Percentiles rank a stretch among this genome's conserved stretches.
Conservation (phyloP, 2,329 filamentous ascomycete genomes). For the Exophiala xenobiotica region DNA sequence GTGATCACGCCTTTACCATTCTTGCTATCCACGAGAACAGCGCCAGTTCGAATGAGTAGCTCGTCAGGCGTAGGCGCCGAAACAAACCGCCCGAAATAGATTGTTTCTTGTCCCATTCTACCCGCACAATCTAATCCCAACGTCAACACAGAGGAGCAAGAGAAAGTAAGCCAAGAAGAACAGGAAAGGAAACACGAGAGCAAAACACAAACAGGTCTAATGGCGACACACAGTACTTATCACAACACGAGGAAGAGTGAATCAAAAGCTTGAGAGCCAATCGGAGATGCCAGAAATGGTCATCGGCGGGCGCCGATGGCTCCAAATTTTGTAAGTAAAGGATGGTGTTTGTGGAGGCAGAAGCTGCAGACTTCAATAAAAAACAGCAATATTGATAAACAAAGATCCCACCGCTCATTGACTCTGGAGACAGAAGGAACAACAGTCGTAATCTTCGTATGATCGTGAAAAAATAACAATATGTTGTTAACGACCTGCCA, state of each 20-base stretch:
- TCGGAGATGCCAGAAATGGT: slow-evolving; percentile 8
- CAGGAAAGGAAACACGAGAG: neutral
- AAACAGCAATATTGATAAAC: neutral
- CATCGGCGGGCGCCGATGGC: slow-evolving; percentile 18
- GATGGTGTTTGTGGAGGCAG: neutral
- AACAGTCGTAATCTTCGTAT: neutral
- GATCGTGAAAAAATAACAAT: too few relatives aligned
- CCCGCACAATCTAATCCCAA: neutral
- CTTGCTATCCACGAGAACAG: slow-evolving; percentile 26
- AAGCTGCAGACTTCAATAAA: neutral
- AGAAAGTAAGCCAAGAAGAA: neutral
- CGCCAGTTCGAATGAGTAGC: slow-evolving; percentile 27
- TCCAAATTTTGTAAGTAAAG: neutral
- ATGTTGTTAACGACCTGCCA: too few relatives aligned
- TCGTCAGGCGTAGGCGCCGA: slow-evolving; percentile 26
- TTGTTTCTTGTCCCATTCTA: slow-evolving; percentile 14
- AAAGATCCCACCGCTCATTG: neutral
- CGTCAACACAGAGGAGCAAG: neutral
- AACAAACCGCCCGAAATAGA: slow-evolving; percentile 31
- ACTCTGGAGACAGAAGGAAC: neutral
- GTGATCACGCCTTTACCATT: slow-evolving; percentile 27
- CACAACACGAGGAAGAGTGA: slow-evolving; percentile 18
- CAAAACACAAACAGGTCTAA: neutral
- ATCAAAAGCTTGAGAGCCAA: slow-evolving; percentile 15
- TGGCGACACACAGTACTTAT: slow-evolving; percentile 15